Conservation (phyloP, 257 asterid genomes). For the Ballota nigra region DNA sequence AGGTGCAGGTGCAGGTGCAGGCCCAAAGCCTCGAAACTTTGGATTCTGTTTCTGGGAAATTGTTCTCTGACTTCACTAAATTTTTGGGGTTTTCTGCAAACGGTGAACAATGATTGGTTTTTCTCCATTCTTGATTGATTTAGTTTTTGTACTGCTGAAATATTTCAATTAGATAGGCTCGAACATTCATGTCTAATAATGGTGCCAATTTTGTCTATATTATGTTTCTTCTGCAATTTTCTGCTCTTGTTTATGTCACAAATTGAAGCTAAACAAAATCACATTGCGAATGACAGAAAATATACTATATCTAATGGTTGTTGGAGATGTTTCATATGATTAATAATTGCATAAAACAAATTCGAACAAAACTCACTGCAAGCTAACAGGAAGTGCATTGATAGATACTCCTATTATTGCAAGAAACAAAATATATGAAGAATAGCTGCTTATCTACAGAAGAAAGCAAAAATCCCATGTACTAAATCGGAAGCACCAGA, state of each 20-base stretch:
- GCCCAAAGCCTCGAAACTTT: conserved; percentile 12
- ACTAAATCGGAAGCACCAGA: not conserved
- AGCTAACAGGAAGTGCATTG: too few species aligned
- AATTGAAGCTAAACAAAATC: too few species aligned
- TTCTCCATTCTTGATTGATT: too few species aligned
- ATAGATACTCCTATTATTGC: too few species aligned
- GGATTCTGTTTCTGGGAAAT: conserved; percentile 26
- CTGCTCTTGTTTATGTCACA: too few species aligned
- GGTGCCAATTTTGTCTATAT: not conserved
- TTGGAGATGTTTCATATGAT: too few species aligned
- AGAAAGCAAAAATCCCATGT: conserved; percentile 9
- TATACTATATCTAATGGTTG: too few species aligned
- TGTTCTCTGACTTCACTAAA: conserved; percentile 42
- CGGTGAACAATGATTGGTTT: conserved; percentile 9
- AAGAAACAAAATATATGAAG: not conserved
- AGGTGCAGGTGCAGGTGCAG: too few species aligned
- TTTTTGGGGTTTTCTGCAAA: conserved; percentile 45
- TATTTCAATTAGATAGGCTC: not conserved
- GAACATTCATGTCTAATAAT: not conserved
- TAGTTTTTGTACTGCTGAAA: too few species aligned
- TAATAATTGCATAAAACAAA: too few species aligned
- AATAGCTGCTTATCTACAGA: not conserved
- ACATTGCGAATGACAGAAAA: too few species aligned
- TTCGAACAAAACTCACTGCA: too few species aligned
- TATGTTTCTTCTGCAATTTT: not conserved